These are phyloP conservation scores for Pelargonium citronellum DNA, from an alignment of 441 rosid species.

Conservation along the genomic window DNA sequence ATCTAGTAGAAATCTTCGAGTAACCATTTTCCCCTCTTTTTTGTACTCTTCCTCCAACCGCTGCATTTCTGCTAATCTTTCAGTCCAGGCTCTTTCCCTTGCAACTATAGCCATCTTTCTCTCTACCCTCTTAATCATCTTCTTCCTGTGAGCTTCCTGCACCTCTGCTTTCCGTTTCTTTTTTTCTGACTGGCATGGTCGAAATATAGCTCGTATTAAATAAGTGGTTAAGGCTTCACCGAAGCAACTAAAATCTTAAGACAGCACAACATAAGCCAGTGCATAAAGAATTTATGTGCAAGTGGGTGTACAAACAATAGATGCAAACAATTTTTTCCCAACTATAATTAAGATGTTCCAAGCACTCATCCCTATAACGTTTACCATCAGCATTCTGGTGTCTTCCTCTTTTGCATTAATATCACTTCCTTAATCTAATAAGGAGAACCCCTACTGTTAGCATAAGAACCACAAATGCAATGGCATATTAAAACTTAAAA, in stretches of 20 bases:
- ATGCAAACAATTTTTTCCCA: too few species aligned
- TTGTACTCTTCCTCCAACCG: slow-evolving; percentile 70
- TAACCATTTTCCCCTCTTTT: slow-evolving; percentile 17
- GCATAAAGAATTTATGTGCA: neutral
- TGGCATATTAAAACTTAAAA: too few species aligned
- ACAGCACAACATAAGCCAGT: slow-evolving; percentile 1
- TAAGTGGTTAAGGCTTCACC: neutral
- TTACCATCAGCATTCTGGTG: too few species aligned
- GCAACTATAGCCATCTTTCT: slow-evolving; percentile 91
- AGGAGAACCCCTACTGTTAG: too few species aligned
- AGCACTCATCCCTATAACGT: too few species aligned
- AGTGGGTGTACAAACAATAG: too few species aligned
- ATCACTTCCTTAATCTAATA: too few species aligned
- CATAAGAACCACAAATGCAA: too few species aligned
- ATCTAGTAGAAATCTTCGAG: neutral
- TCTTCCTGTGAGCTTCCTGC: slow-evolving; percentile 77
- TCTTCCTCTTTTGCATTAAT: too few species aligned
- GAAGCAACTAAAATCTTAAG: neutral
- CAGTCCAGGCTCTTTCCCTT: slow-evolving; percentile 83
- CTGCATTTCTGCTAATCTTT: slow-evolving; percentile 63
- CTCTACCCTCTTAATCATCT: slow-evolving; percentile 60
- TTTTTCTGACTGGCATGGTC: slow-evolving; percentile 57
- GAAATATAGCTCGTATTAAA: slow-evolving; percentile 10
- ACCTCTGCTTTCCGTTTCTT: slow-evolving; percentile 79
- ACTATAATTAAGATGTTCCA: too few species aligned